Percentiles rank a stretch among this genome's conserved stretches.
Conservation (phyloP, 2,329 filamentous ascomycete species). For the Tricladium varicosporioides region DNA sequence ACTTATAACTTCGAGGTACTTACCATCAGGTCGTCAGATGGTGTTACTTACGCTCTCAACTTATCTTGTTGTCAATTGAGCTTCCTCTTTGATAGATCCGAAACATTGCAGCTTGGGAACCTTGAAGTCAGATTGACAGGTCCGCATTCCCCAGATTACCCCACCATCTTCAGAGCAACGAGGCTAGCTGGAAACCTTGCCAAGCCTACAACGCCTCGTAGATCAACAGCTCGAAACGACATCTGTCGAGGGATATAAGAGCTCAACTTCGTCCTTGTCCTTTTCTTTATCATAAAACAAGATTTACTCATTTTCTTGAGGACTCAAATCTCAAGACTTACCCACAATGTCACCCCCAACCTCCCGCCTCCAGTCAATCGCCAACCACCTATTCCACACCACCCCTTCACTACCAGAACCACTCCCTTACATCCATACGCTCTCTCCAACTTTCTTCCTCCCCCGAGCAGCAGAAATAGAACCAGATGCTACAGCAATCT, state of each 20-base stretch:
- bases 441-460: conserved; percentile 85
- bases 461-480: conserved; percentile 85
- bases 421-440: conserved; percentile 65
- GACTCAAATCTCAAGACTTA: not conserved
- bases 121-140: too few relatives aligned
- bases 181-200: not conserved
- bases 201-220: not conserved
- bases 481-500: conserved; percentile 79
- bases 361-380: conserved; percentile 58
- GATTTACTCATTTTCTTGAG: not conserved
- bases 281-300: not conserved
- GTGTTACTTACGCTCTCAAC: too few relatives aligned
- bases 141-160: not conserved
- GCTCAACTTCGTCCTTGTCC: not conserved
- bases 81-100: not conserved
- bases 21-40: not conserved
- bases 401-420: conserved; percentile 29
- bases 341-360: conserved; percentile 61
- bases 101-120: too few relatives aligned
- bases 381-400: conserved; percentile 48
- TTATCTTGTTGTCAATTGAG: not conserved
- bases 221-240: not conserved
- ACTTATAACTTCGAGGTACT: not conserved
- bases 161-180: not conserved
- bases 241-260: not conserved